Evolutionary conservation across 768 basidiomycete species (phyloP).

Genomic region (Infundibulicybe gibba): DNA sequence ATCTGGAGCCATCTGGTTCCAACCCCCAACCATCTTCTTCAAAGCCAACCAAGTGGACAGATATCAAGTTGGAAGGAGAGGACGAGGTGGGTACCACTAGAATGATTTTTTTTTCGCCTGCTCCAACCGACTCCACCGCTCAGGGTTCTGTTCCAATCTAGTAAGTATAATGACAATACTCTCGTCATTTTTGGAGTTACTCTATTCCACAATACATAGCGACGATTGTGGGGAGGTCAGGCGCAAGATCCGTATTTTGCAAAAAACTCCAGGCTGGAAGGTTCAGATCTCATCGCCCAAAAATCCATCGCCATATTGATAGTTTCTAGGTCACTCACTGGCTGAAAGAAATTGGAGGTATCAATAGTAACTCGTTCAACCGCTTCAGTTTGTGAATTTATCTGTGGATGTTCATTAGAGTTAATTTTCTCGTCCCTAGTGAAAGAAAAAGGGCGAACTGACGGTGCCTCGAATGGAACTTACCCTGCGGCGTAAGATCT

Average conservation of each 20-base stretch:
- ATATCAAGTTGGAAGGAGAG: slow-evolving; percentile 36
- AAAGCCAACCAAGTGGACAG: slow-evolving; percentile 31
- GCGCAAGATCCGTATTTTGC: no score
- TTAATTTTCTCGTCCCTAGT: slow-evolving; percentile 19
- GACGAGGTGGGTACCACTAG: slow-evolving; percentile 26
- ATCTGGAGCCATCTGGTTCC: slow-evolving; percentile 7
- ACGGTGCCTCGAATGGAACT: slow-evolving; percentile 40
- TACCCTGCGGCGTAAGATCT: slow-evolving; percentile 38
- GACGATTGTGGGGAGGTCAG: no score
- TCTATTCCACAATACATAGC: no score
- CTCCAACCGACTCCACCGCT: no score
- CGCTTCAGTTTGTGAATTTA: slow-evolving; percentile 31
- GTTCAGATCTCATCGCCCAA: slow-evolving; percentile 42
- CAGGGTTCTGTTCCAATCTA: no score
- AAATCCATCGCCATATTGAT: slow-evolving; percentile 42
- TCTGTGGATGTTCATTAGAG: neutral
- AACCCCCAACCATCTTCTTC: slow-evolving; percentile 1
- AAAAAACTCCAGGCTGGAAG: no score
- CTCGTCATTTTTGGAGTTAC: no score
- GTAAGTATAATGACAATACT: no score
- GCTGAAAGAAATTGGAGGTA: slow-evolving; percentile 40
- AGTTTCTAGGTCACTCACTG: slow-evolving; percentile 40
- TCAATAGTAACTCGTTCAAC: slow-evolving; percentile 41
- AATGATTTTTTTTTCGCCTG: neutral
- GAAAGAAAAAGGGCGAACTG: slow-evolving; percentile 35